Percentiles rank a stretch among this genome's conserved stretches.
These are phyloP conservation scores for Lactifluus volemus DNA, from an alignment of 768 basidiomycete species.

Conservation along the genomic window DNA sequence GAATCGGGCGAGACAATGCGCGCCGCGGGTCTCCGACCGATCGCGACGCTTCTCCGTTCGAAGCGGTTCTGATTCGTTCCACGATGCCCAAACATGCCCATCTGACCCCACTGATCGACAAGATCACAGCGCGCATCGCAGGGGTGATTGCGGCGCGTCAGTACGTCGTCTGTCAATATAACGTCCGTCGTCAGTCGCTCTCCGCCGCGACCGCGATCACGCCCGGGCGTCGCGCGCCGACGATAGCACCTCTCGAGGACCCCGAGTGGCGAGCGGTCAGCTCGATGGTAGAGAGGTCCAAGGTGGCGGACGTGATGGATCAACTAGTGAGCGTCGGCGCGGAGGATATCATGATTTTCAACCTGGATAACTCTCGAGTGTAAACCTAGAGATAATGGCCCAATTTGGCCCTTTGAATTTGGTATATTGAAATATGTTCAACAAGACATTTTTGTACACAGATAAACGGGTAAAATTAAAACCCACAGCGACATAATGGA, in stretches of 20 bases:
- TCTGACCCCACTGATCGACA: conserved; percentile 57
- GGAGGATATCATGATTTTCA: conserved; percentile 84
- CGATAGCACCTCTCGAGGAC: conserved; percentile 76
- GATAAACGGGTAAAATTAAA: neutral
- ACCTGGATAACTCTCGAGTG: conserved; percentile 90
- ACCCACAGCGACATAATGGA: neutral
- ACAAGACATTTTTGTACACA: neutral
- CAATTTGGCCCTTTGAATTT: neutral
- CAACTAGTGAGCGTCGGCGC: conserved; percentile 74
- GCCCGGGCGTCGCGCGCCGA: conserved; percentile 84
- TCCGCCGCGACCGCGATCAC: conserved; percentile 59
- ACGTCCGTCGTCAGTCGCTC: conserved; percentile 62
- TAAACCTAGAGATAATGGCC: conserved; percentile 23
- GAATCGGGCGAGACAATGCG: conserved; percentile 99
- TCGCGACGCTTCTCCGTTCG: conserved; percentile 76
- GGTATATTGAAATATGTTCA: neutral
- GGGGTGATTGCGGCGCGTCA: conserved; percentile 84
- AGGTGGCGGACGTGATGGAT: conserved; percentile 82
- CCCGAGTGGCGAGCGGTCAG: conserved; percentile 88
- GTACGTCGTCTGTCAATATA: conserved; percentile 91
- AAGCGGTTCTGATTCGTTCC: conserved; percentile 91
- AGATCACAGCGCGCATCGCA: conserved; percentile 80
- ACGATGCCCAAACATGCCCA: conserved; percentile 52
- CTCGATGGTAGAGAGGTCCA: conserved; percentile 83
- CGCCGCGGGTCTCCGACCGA: conserved; percentile 89